Base-by-base conservation (phyloP, 805 yeast species). In the Barnettozyma pratensis region DNA sequence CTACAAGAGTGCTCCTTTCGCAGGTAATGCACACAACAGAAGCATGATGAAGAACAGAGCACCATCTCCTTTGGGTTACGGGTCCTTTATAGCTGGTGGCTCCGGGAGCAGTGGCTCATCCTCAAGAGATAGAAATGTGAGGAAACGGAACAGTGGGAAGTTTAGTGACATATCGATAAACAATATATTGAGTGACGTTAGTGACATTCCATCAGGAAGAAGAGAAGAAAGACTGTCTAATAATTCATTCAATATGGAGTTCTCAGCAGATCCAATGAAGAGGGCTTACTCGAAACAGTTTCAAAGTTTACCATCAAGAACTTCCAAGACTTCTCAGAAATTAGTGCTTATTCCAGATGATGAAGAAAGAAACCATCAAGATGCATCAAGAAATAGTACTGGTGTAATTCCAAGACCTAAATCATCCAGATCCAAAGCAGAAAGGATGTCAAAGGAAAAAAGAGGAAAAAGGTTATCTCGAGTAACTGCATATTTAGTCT, bases 401-500 rank as follows among this genome's bases (percentile, higher is more conserved):
- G 30, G 48, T 30, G 39, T 38, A n/a, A 37, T 31, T 4, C 12
- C 47, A 6, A 42, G 50, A 8, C n/a, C 45, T 8, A 42, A 50
- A 5, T 25, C 47, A 7, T 42, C 51, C 4, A 47, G 61, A 36
- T 60, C 63, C 6, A 66, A 52, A 51, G 86, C 83, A 5, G 87
- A 79, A 59, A 65, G 74, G 47, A 73, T 77, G 79, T 74, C 78
- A 36, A 81, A 76, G 48, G 60, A 53, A 52, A 63, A 49, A 49
- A 58, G 62, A 64, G 68, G 81, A 7, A 79, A 75, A 30, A 85
- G 81, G 52, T 76, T 85, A 54, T 81, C 95, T 38, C 68, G 99
- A 53, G 90, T 91, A 48, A 91, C 98, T 0, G 97, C 98, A 1
- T 92, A 92, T 66, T 79, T 89, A 55, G 84, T 91, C 5, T 83